phyloP scores from a whole-genome alignment of 139 green algal species.

The Tetraselmis chui region DNA sequence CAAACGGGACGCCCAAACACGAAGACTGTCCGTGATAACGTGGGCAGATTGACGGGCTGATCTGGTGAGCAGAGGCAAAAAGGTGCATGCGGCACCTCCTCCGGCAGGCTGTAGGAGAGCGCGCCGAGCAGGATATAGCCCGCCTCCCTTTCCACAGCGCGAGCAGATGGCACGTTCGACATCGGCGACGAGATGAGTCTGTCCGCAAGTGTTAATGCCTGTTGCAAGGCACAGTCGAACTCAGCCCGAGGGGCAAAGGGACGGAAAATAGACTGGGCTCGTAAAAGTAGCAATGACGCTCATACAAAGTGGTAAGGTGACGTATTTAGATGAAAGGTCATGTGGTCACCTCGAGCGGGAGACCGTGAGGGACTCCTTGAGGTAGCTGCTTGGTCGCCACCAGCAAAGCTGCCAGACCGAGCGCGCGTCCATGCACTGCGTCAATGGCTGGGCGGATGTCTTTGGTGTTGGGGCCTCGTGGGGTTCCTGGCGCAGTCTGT shows the following conservation, averaged over 20 bases:
- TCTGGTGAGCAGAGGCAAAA: no score
- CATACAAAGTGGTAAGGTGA: no score
- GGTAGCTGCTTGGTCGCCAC: conserved; percentile 31
- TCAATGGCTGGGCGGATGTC: conserved; percentile 34
- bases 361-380: neutral
- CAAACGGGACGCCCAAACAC: neutral
- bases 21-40: conserved; percentile 12
- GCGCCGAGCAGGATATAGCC: conserved; percentile 64
- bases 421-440: conserved; percentile 52
- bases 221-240: conserved; percentile 24
- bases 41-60: no score
- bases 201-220: conserved; percentile 38
- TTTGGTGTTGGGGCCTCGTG: neutral
- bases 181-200: conserved; percentile 33
- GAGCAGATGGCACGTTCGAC: conserved; percentile 1
- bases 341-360: conserved; percentile 59
- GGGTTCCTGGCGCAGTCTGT: neutral
- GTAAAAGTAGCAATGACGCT: no score
- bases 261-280: no score
- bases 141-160: conserved; percentile 44
- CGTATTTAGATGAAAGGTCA: no score
- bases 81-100: conserved; percentile 11
- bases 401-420: conserved; percentile 51
- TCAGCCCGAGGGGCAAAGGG: no score
- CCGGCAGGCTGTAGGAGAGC: conserved; percentile 30